Percentiles rank a stretch among this genome's conserved stretches.
phyloP scores from a whole-genome alignment of 306 rosid species.

The Biancaea sappan region DNA sequence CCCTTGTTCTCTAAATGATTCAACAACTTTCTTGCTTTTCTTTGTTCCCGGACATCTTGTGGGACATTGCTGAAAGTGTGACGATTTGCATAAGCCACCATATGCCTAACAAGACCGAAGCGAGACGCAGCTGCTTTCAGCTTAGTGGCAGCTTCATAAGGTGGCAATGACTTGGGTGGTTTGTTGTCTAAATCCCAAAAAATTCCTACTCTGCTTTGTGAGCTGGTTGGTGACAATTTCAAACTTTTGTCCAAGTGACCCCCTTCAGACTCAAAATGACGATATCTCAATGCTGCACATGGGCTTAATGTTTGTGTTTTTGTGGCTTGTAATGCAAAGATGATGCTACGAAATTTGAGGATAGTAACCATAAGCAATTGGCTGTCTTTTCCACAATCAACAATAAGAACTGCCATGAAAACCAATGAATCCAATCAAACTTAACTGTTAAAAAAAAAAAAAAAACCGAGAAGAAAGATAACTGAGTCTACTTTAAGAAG shows the following conservation, averaged over 20 bases:
- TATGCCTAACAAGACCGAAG: conserved; percentile 63
- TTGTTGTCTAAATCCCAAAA: conserved; percentile 90
- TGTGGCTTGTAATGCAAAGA: conserved; percentile 16
- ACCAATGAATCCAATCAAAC: conserved; percentile 16
- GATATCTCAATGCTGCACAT: conserved; percentile 23
- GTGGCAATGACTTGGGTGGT: conserved; percentile 71
- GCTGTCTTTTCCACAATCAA: conserved; percentile 8
- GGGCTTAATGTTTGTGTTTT: conserved; percentile 3
- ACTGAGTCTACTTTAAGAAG: neutral
- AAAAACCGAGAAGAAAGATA: neutral
- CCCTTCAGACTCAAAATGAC: conserved; percentile 35
- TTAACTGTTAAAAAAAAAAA: neutral
- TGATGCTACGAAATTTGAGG: conserved; percentile 38
- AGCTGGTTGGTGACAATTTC: conserved; percentile 25
- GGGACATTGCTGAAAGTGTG: conserved; percentile 60
- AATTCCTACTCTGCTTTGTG: conserved; percentile 57
- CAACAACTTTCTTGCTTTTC: conserved; percentile 52
- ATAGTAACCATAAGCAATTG: conserved; percentile 36
- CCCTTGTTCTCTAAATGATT: conserved; percentile 59
- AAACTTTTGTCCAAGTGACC: conserved; percentile 4
- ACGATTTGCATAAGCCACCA: conserved; percentile 74
- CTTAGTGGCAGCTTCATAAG: conserved; percentile 73
- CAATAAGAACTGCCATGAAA: conserved; percentile 4
- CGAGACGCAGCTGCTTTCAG: conserved; percentile 68
- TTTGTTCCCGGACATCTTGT: conserved; percentile 49